Evolutionary conservation across 345 rosid species (phyloP).

Genomic region (Lepidium sativum): DNA sequence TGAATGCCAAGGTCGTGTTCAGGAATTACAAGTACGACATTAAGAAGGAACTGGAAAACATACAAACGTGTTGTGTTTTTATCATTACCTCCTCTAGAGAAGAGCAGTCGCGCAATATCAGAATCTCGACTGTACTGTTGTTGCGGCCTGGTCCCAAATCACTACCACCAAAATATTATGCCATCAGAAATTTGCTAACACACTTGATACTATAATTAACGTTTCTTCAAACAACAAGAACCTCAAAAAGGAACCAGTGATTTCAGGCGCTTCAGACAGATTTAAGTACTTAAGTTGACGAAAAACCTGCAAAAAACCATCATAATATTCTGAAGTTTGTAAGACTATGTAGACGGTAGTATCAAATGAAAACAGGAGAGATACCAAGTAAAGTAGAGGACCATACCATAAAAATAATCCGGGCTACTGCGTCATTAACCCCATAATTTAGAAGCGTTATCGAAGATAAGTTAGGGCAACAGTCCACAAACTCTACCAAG

Average conservation of each 20-base stretch:
- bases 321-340: neutral
- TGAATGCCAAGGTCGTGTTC: slow-evolving; percentile 24
- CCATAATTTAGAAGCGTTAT: slow-evolving; percentile 64
- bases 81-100: slow-evolving; percentile 58
- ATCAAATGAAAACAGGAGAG: slow-evolving; percentile 5
- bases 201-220: neutral
- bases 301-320: slow-evolving; percentile 48
- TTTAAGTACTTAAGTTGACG: slow-evolving; percentile 62
- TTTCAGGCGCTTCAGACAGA: slow-evolving; percentile 49
- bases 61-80: neutral
- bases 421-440: slow-evolving; percentile 58
- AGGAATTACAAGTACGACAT: neutral
- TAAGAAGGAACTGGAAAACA: neutral
- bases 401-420: slow-evolving; percentile 52
- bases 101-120: slow-evolving; percentile 64
- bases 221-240: slow-evolving; percentile 14
- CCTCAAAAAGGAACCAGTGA: slow-evolving; percentile 78
- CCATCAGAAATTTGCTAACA: neutral
- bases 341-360: neutral
- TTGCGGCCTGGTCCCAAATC: slow-evolving; percentile 45
- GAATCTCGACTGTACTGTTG: slow-evolving; percentile 56
- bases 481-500: slow-evolving; percentile 53
- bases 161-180: slow-evolving; percentile 31
- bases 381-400: neutral
- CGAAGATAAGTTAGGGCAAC: slow-evolving; percentile 60